phyloP scores from a whole-genome alignment of 2,329 filamentous ascomycete species.

The Diaporthe destruens region DNA sequence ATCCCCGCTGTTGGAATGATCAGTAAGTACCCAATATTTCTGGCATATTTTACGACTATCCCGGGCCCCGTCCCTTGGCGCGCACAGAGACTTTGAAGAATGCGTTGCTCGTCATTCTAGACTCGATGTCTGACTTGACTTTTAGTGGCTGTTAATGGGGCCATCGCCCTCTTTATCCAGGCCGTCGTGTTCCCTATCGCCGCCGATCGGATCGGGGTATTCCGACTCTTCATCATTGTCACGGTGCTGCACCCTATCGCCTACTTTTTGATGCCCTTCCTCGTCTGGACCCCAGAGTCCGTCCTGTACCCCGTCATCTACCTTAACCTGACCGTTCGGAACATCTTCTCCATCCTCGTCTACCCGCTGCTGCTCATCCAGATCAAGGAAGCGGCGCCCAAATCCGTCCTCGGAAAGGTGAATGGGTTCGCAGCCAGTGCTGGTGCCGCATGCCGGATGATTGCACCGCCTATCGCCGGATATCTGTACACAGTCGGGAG shows the following conservation, averaged over 20 bases:
- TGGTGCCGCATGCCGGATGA: constrained; percentile 75
- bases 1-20: constrained; percentile 68
- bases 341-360: constrained; percentile 72
- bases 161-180: constrained; percentile 71
- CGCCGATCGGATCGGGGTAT: constrained; percentile 70
- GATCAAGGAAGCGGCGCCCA: constrained; percentile 75
- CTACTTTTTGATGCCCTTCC: constrained; percentile 70
- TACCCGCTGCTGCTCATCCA: constrained; percentile 76
- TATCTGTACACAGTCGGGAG: constrained; percentile 73
- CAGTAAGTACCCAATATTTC: not conserved
- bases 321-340: constrained; percentile 67
- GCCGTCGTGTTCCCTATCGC: constrained; percentile 71
- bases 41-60: not conserved
- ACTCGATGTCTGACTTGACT: constrained; percentile 35
- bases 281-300: constrained; percentile 67
- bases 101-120: not conserved
- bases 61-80: not conserved
- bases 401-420: constrained; percentile 70
- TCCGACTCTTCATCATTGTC: constrained; percentile 69
- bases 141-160: constrained; percentile 59
- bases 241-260: constrained; percentile 72
- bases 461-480: constrained; percentile 74
- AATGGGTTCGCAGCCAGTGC: constrained; percentile 76
- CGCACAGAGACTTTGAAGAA: not conserved
- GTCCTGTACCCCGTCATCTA: constrained; percentile 71